Percentiles rank a stretch among this genome's conserved stretches.
phyloP scores from a whole-genome alignment of 208 protist genomes.

The Acanthamoeba lugdunensis region DNA sequence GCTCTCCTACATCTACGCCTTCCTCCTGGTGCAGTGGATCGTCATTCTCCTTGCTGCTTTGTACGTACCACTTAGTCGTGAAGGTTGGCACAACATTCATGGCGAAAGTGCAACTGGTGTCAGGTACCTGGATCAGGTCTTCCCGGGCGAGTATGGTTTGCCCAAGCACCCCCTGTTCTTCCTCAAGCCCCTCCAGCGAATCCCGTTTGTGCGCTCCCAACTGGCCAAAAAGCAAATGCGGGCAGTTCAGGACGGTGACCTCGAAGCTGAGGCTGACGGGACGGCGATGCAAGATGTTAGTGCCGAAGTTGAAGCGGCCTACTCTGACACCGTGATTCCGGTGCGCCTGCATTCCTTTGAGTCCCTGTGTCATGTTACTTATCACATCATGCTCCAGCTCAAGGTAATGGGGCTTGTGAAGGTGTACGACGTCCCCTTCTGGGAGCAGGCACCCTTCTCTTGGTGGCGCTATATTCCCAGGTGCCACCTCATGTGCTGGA shows the following conservation, averaged over 20 bases:
- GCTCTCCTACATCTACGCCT: conserved; percentile 38
- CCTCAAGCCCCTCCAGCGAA: neutral
- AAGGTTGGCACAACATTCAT: too few species aligned
- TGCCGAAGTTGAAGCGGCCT: neutral
- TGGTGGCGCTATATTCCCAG: neutral
- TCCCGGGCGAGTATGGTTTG: conserved; percentile 41
- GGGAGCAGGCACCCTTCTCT: neutral
- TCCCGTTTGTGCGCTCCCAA: neutral
- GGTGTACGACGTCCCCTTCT: conserved; percentile 23
- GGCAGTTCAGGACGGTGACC: too few species aligned
- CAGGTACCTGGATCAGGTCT: conserved; percentile 59
- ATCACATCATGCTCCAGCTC: neutral
- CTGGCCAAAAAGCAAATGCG: neutral
- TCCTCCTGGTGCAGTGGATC: conserved; percentile 28
- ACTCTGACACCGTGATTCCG: neutral
- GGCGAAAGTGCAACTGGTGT: too few species aligned
- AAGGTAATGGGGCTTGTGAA: neutral
- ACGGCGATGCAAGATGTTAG: neutral
- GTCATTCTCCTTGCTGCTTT: conserved; percentile 1
- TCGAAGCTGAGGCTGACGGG: neutral
- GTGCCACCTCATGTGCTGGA: neutral
- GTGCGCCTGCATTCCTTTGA: neutral
- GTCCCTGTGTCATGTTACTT: neutral
- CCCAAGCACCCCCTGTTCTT: conserved; percentile 68
- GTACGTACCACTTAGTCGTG: neutral